A percentile compares a stretch with the other conserved stretches of the same genome.
Conservation (phyloP, 495 filamentous ascomycete species). For the Pyronema omphalodes region DNA sequence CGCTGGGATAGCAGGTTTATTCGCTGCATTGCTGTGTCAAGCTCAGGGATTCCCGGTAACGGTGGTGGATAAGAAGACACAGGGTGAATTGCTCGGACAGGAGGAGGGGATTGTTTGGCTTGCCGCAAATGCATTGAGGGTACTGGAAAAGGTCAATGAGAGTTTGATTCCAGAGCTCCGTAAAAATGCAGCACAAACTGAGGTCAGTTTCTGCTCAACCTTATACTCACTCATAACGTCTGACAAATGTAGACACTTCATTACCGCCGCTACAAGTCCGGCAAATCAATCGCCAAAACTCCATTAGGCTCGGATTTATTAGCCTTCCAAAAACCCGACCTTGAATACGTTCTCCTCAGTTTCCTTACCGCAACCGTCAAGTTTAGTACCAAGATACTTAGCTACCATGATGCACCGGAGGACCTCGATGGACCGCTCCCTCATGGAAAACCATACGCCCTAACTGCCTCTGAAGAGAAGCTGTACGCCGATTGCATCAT, state of each 20-base stretch:
- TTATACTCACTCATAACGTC: not conserved
- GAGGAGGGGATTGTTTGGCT: not conserved
- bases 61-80: not conserved
- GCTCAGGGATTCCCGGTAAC: conserved; percentile 4
- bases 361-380: not conserved
- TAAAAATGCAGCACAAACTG: not conserved
- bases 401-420: conserved; percentile 1
- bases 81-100: not conserved
- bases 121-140: not conserved
- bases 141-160: not conserved
- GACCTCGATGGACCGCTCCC: conserved; percentile 5
- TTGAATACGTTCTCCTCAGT: not conserved
- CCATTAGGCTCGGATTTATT: not conserved
- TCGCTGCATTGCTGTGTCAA: not conserved
- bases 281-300: not conserved
- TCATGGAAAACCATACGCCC: conserved; percentile 1
- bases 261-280: conserved; percentile 3
- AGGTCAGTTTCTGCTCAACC: not conserved
- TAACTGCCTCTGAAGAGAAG: not conserved
- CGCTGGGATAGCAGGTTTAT: not conserved
- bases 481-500: conserved; percentile 8
- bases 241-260: not conserved
- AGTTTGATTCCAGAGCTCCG: not conserved
- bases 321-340: not conserved
- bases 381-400: not conserved